These are phyloP conservation scores for Seiridium unicorne DNA, from an alignment of 2,329 filamentous ascomycete species.

Conservation along the genomic window DNA sequence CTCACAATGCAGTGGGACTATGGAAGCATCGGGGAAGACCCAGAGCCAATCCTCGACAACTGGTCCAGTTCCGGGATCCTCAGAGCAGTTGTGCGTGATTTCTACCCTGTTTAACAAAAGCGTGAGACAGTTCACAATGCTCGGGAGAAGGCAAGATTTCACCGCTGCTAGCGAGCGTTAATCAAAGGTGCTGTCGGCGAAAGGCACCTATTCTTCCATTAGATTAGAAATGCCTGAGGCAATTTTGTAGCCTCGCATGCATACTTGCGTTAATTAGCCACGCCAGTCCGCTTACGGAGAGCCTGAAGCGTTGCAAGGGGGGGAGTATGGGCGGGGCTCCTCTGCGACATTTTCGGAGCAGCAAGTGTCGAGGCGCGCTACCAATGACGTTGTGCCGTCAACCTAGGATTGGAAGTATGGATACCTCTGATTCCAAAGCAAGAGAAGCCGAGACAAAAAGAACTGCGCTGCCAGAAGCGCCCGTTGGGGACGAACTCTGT, in stretches of 20 bases:
- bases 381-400: slow-evolving; percentile 1
- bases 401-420: background rate
- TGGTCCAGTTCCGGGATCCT: background rate
- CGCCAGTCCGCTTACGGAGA: slow-evolving; percentile 13
- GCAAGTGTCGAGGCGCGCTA: slow-evolving; percentile 1
- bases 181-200: too few relatives aligned
- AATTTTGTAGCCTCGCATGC: slow-evolving; percentile 20
- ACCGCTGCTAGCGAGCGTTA: too few relatives aligned
- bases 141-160: too few relatives aligned
- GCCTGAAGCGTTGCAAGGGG: slow-evolving; percentile 8
- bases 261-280: slow-evolving; percentile 10
- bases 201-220: too few relatives aligned
- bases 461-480: too few relatives aligned
- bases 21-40: too few relatives aligned
- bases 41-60: too few relatives aligned
- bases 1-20: too few relatives aligned
- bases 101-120: too few relatives aligned
- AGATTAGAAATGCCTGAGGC: slow-evolving; percentile 11
- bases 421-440: background rate
- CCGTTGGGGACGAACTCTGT: background rate
- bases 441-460: too few relatives aligned
- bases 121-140: too few relatives aligned
- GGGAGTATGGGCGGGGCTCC: slow-evolving; percentile 1
- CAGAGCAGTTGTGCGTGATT: too few relatives aligned
- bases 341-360: slow-evolving; percentile 18